Evolutionary conservation across 1,139 yeast species (phyloP), one percentile per base, ranked within the genome.

Genomic region (Zygoascus hellenicus): DNA sequence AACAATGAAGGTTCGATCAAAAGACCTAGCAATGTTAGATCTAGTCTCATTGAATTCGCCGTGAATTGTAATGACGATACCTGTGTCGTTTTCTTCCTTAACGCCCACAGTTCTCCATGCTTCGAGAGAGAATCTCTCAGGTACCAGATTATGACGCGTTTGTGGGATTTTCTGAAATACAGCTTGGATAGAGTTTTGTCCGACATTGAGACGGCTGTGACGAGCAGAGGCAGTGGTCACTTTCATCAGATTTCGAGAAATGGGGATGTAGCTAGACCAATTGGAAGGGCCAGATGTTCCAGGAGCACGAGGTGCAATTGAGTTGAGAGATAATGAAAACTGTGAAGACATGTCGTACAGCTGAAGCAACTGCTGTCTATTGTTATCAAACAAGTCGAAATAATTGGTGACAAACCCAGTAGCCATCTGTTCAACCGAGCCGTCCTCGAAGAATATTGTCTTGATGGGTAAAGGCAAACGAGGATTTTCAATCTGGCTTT

Each of bases 291-390:
- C 54, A 33, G 42, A 35, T 16, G 51, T 52, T 15, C 38, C 43
- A 2, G 37, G 38, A 5, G 37, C 37, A 42, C 72, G 66, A 47
- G 75, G 71, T 1, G 75, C 72, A 9, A 71, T 60, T 57, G 71
- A 73, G 62, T 69, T 79, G 47, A 73, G 76, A 58, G 71, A 81
- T 64, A 85, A 65, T 1, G 97, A 88, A 59, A 92, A 90, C 60
- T 85, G 89, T 0, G 97, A 88, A 58, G 83, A 84, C 45, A 78
- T 78, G 50, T 94, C 89, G 62, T 92, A 92, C 37, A 92, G 70
- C 36, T 77, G 76, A 65, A 83, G 64, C 43, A 92, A 70, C 47
- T 83, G 90, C 11, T 73, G 63, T 53, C 98, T 72, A 62, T 86
- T 81, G 5, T 76, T 60, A 67, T 92, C 99, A 94, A 96, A 92